Evolutionary conservation across 768 basidiomycete genomes (phyloP).

Genomic region (Mycena belliarum): DNA sequence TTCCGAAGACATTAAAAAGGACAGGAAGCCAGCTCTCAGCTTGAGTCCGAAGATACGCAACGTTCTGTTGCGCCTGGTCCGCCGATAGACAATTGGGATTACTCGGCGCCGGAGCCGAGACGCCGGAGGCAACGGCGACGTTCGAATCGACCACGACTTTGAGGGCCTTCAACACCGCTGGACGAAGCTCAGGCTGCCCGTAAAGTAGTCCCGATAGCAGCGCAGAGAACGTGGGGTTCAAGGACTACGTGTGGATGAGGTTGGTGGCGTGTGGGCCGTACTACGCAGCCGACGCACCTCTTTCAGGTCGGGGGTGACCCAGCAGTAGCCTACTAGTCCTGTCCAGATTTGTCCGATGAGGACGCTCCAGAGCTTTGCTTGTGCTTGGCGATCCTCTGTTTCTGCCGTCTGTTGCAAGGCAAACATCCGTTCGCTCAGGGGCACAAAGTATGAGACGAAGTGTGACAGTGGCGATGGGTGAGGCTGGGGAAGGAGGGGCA

Average conservation of each 20-base stretch:
- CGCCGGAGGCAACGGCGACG: conserved; percentile 47
- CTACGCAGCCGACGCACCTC: conserved; percentile 45
- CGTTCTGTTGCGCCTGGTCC: conserved; percentile 62
- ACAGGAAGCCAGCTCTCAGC: conserved; percentile 94
- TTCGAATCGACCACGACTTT: conserved; percentile 84
- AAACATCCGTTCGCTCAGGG: conserved; percentile 92
- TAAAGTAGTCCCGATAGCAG: conserved; percentile 95
- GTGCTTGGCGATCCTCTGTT: conserved; percentile 67
- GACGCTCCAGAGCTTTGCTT: conserved; percentile 95
- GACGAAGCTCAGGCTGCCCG: conserved; percentile 80
- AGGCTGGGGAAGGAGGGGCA: conserved; percentile 81
- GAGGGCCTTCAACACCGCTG: conserved; percentile 79
- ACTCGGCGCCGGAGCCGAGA: conserved; percentile 30
- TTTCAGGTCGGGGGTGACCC: conserved; percentile 72
- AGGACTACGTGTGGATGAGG: conserved; percentile 47
- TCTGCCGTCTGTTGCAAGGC: conserved; percentile 82
- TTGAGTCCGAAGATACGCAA: conserved; percentile 73
- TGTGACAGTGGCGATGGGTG: conserved; percentile 82
- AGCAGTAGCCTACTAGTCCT: conserved; percentile 89
- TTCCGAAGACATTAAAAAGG: conserved; percentile 95
- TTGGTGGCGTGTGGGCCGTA: neutral
- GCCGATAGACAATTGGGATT: conserved; percentile 44
- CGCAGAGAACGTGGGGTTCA: conserved; percentile 78
- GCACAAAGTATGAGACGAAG: conserved; percentile 90
- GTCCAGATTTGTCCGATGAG: conserved; percentile 93